These are phyloP conservation scores for Ceratocystis colombiana DNA, from an alignment of 2,329 filamentous ascomycete genomes.

Conservation along the genomic window DNA sequence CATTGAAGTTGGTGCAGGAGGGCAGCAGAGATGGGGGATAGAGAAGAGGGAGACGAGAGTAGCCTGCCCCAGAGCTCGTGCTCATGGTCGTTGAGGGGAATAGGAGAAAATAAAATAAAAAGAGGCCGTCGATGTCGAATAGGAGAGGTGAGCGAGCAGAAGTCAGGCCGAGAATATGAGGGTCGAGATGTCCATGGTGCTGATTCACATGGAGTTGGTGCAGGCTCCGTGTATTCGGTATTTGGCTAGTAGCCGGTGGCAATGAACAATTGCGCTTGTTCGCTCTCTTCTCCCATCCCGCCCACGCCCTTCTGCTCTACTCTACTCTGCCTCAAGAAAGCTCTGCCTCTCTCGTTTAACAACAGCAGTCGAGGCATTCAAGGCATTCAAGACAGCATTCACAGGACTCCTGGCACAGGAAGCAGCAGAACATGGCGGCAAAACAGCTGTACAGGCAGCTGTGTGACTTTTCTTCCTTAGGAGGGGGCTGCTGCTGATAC, in stretches of 20 bases:
- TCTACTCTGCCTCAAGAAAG: background rate
- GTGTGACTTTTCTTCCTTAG: slow-evolving; percentile 35
- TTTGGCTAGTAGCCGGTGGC: too few relatives aligned
- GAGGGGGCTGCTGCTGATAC: slow-evolving; percentile 32
- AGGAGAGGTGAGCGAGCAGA: too few relatives aligned
- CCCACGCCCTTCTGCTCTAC: background rate
- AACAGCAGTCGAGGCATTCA: slow-evolving; percentile 37
- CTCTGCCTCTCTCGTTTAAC: slow-evolving; percentile 27
- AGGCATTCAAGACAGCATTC: slow-evolving; percentile 38
- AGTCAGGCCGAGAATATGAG: too few relatives aligned
- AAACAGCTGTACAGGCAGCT: slow-evolving; percentile 38
- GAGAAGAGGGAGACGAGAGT: background rate
- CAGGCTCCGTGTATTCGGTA: too few relatives aligned
- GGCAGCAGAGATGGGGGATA: background rate
- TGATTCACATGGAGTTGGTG: too few relatives aligned
- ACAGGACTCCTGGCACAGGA: slow-evolving; percentile 38
- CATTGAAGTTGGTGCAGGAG: too few relatives aligned
- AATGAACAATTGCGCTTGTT: too few relatives aligned
- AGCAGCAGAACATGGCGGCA: slow-evolving; percentile 38
- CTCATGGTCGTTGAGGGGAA: background rate
- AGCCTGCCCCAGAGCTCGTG: background rate
- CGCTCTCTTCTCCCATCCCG: background rate
- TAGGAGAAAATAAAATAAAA: background rate
- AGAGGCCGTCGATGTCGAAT: background rate
- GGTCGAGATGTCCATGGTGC: too few relatives aligned